Evolutionary conservation across 345 rosid genomes (phyloP).

Genomic region (Arabidopsis suecica): DNA sequence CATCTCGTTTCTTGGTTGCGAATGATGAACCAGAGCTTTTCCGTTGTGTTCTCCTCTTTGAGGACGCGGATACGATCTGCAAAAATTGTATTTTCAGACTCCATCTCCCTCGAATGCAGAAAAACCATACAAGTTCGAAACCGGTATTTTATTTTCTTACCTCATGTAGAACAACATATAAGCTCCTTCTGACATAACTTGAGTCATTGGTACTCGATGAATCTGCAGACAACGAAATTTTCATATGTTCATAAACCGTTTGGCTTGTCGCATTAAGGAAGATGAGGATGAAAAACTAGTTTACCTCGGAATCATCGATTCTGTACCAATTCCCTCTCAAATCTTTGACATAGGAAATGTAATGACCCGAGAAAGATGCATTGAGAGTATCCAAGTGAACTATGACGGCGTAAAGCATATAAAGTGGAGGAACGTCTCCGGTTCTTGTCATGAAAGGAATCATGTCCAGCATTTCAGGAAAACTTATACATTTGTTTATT

Average conservation of each 20-base stretch:
- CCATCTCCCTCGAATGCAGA: neutral
- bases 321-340: constrained; percentile 76
- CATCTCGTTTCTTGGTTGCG: constrained; percentile 45
- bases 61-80: constrained; percentile 77
- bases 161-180: constrained; percentile 88
- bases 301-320: constrained; percentile 82
- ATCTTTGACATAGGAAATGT: constrained; percentile 77
- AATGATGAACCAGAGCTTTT: constrained; percentile 51
- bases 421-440: constrained; percentile 76
- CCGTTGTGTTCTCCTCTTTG: constrained; percentile 44
- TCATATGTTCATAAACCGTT: constrained; percentile 3
- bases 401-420: constrained; percentile 74
- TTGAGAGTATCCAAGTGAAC: constrained; percentile 88
- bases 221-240: constrained; percentile 50
- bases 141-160: constrained; percentile 40
- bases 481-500: constrained; percentile 73
- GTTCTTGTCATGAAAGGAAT: constrained; percentile 76
- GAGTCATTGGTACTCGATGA: constrained; percentile 70
- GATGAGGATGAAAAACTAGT: constrained; percentile 1
- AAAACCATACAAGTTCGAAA: neutral
- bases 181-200: constrained; percentile 95
- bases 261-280: neutral
- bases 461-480: constrained; percentile 89
- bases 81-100: neutral
- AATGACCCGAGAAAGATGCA: constrained; percentile 86